Evolutionary conservation across 805 yeast genomes (phyloP), one percentile per base, ranked within the genome.

Genomic region (Yarrowia sp.): DNA sequence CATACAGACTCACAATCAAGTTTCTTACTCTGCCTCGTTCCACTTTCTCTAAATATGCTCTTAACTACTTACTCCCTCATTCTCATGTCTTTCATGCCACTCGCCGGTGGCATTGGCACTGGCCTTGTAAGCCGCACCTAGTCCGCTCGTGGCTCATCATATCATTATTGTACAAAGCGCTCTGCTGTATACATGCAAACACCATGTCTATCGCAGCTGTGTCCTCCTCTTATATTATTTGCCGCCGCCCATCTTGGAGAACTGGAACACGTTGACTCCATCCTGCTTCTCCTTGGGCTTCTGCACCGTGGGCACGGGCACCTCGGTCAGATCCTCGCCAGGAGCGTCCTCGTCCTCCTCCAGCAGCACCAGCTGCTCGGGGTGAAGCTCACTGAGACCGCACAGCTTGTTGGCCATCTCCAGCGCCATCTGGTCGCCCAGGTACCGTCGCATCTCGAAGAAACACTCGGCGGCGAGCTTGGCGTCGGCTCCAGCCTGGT

Each of bases 401-500:
- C 77, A 80, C 20, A 80, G 72, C 44, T 71, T 65, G 68, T 78
- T 78, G 64, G 74, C 76, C 61, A 72, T 74, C 53, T 72, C 72
- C 30, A 68, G 69, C 50, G 74, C 63, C 60, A 74, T 72, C 40
- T 72, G 70, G 49, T 77, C 79, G 46, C 80, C 79, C 12, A 75
- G 70, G 53, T 72, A 72, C 39, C 79, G 74, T 66, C 76, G 72
- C 60, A 81, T 70, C 63, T 82, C 84, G 69, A 81, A 81, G 70
- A 81, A 82, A 66, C 83, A 79, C 42, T 77, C 73, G 40, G 77
- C 76, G 2, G 84, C 78, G 9, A 82, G 74, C 66, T 81, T 71
- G 14, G 84, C 76, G 67, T 82, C 85, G 39, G 78, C 75, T 15
- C 85, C 85, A 1, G 85, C 83, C 50, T 79, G 80, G 68, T 52